Percentiles rank a stretch among this genome's conserved stretches.
Conservation (phyloP, 2,329 filamentous ascomycete genomes). For the Trichophyton simii region DNA sequence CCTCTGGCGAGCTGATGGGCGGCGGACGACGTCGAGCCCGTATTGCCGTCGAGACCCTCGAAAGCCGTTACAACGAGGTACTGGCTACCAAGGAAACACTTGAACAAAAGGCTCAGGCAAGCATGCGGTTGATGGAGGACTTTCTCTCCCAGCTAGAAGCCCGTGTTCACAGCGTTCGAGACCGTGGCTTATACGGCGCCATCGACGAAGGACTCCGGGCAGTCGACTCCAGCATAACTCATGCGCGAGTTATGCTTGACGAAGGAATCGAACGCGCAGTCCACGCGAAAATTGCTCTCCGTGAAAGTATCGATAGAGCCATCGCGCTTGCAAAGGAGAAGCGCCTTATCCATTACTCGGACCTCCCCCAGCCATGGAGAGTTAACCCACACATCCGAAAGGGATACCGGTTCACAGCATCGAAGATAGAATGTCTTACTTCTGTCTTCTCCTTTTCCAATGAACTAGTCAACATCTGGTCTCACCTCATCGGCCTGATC, state of each 20-base stretch:
- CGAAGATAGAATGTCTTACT: conserved; percentile 74
- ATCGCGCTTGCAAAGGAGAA: conserved; percentile 62
- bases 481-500: conserved; percentile 78
- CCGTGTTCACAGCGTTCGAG: conserved; percentile 64
- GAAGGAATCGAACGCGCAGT: conserved; percentile 72
- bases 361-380: conserved; percentile 82
- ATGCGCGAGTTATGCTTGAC: conserved; percentile 63
- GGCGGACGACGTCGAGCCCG: conserved; percentile 72
- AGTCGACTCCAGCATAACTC: conserved; percentile 64
- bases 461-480: conserved; percentile 97
- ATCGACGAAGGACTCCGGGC: conserved; percentile 69
- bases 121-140: conserved; percentile 71
- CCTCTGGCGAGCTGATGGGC: conserved; percentile 80
- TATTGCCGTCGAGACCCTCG: conserved; percentile 84
- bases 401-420: conserved; percentile 89
- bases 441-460: conserved; percentile 80
- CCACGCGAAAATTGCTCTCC: conserved; percentile 66
- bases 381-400: conserved; percentile 86
- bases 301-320: conserved; percentile 72
- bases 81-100: conserved; percentile 72
- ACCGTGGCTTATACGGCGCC: conserved; percentile 63
- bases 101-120: conserved; percentile 81
- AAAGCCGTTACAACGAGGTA: conserved; percentile 75
- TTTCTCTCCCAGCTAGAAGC: conserved; percentile 78
- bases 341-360: conserved; percentile 76